Conservation (phyloP, 2,329 filamentous ascomycete genomes). For the Trichoderma sp. region DNA sequence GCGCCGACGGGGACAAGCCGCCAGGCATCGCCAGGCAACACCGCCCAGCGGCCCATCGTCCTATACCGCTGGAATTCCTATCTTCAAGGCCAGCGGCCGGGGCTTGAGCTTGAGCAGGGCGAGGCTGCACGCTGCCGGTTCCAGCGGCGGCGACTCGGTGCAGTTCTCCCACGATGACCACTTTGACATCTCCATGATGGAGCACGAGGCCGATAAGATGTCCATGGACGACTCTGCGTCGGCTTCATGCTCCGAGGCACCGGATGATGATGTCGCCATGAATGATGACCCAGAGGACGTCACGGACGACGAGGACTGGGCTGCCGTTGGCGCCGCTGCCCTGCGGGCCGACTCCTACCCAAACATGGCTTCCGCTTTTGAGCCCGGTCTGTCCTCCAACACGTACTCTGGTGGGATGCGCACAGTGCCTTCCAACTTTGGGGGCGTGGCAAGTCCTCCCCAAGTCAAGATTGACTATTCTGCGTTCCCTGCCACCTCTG, state of each 20-base stretch:
- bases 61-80: slow-evolving; percentile 60
- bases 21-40: slow-evolving; percentile 51
- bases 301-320: slow-evolving; percentile 97
- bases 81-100: slow-evolving; percentile 48
- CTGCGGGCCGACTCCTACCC: slow-evolving; percentile 71
- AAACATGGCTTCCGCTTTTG: slow-evolving; percentile 55
- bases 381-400: slow-evolving; percentile 53
- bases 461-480: slow-evolving; percentile 58
- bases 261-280: slow-evolving; percentile 67
- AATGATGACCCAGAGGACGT: slow-evolving; percentile 80
- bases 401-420: slow-evolving; percentile 54
- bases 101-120: slow-evolving; percentile 52
- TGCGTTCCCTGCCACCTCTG: slow-evolving; percentile 56
- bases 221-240: slow-evolving; percentile 73
- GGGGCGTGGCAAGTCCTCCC: slow-evolving; percentile 56
- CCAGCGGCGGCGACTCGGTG: slow-evolving; percentile 71
- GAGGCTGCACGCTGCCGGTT: slow-evolving; percentile 55
- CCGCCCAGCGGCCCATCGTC: slow-evolving; percentile 42
- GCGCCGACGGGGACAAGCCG: slow-evolving; percentile 67
- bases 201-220: slow-evolving; percentile 94
- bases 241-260: slow-evolving; percentile 76
- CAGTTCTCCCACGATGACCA: slow-evolving; percentile 75
- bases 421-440: slow-evolving; percentile 54
- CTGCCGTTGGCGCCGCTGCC: slow-evolving; percentile 81
- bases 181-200: slow-evolving; percentile 68